Percentiles rank a stretch among this genome's conserved stretches.
Evolutionary conservation across 2,329 filamentous ascomycete genomes (phyloP).

Genomic region (Madurella mycetomatis): DNA sequence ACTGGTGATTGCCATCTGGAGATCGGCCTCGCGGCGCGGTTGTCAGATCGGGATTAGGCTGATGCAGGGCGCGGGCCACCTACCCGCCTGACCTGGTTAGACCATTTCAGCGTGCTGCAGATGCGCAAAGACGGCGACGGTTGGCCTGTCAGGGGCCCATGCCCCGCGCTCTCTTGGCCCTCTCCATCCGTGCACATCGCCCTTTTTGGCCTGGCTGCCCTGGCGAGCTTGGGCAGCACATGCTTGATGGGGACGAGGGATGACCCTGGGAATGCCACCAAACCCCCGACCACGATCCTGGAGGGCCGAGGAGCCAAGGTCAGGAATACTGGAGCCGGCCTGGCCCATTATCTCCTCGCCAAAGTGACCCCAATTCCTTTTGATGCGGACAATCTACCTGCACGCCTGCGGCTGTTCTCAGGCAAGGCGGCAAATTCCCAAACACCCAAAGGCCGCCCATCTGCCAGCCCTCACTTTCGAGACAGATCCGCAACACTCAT

Average conservation of each 20-base stretch:
- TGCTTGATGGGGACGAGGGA: slow-evolving; percentile 13
- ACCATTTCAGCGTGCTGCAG: slow-evolving; percentile 9
- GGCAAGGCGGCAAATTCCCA: background rate
- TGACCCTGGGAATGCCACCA: slow-evolving; percentile 12
- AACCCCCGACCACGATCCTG: slow-evolving; percentile 18
- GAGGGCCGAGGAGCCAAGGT: slow-evolving; percentile 13
- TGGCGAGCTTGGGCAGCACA: slow-evolving; percentile 6
- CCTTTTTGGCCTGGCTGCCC: slow-evolving; percentile 14
- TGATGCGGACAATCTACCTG: slow-evolving; percentile 7
- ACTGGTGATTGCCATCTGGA: slow-evolving; percentile 18
- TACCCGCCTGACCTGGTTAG: slow-evolving; percentile 13
- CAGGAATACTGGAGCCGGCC: slow-evolving; percentile 15
- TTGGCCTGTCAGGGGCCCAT: slow-evolving; percentile 14
- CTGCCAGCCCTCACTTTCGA: slow-evolving; percentile 31
- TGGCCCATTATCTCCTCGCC: slow-evolving; percentile 10
- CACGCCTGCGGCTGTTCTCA: background rate
- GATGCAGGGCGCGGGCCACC: slow-evolving; percentile 14
- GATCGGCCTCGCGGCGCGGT: slow-evolving; percentile 9
- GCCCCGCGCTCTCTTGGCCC: slow-evolving; percentile 13
- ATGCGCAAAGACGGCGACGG: slow-evolving; percentile 16
- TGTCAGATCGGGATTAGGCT: slow-evolving; percentile 17
- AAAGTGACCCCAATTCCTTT: slow-evolving; percentile 6
- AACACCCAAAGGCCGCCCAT: slow-evolving; percentile 12
- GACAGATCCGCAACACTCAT: slow-evolving; percentile 38
- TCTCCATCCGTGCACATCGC: slow-evolving; percentile 21